A percentile compares a stretch with the other conserved stretches of the same genome.
Evolutionary conservation across 495 filamentous ascomycete species (phyloP).

Genomic region (Hypoxylon fragiforme): DNA sequence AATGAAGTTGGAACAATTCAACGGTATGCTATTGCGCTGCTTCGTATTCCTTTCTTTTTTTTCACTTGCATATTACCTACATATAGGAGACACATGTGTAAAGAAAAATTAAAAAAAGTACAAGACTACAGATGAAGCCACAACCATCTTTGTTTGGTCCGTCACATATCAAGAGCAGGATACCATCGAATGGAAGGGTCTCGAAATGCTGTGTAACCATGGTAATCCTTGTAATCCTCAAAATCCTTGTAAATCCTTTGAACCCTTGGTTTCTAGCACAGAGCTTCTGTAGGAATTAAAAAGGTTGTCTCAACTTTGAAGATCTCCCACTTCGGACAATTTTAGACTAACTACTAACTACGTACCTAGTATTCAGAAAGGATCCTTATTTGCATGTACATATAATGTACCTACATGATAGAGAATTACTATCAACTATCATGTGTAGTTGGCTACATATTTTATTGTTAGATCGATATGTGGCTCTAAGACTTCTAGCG

Average conservation of each 20-base stretch:
- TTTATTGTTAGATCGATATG: constrained; percentile 22
- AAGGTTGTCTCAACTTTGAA: constrained; percentile 1
- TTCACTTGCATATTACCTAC: not conserved
- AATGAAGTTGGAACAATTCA: too few relatives aligned
- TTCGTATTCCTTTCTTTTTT: not conserved
- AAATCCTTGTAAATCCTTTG: not conserved
- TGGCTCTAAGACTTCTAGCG: constrained; percentile 6
- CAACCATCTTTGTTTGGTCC: not conserved
- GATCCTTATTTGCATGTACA: too few relatives aligned
- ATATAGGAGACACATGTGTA: too few relatives aligned
- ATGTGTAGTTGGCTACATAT: too few relatives aligned
- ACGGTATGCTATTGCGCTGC: too few relatives aligned
- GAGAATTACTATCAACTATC: too few relatives aligned
- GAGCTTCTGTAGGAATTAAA: too few relatives aligned
- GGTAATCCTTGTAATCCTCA: not conserved
- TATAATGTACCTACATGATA: too few relatives aligned
- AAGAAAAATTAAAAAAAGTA: not conserved
- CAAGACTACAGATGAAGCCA: not conserved
- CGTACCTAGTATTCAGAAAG: too few relatives aligned
- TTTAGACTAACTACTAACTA: too few relatives aligned
- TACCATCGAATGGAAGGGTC: not conserved
- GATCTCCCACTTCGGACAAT: constrained; percentile 3
- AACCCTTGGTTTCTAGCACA: too few relatives aligned
- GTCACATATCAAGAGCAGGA: not conserved
- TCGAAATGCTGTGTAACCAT: not conserved